Evolutionary conservation across 192 early-diverging fungal genomes (phyloP).

Genomic region (Backusella liffmaniae): DNA sequence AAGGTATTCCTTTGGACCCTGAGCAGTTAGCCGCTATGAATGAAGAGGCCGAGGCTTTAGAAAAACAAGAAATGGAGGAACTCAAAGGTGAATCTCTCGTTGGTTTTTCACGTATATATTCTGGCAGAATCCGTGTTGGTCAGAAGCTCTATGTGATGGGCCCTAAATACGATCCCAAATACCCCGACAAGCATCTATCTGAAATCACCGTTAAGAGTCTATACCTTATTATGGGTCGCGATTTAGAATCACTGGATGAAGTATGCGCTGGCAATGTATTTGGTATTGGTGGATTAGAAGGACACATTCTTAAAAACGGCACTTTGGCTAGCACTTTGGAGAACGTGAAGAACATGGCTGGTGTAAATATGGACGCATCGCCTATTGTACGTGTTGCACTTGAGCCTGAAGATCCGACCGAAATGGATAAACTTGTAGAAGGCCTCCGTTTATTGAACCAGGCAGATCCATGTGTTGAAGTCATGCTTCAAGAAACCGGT

Average conservation of each 20-base stretch:
- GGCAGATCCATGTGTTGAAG: slow-evolving; percentile 93
- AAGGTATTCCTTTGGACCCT: slow-evolving; percentile 15
- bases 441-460: slow-evolving; percentile 92
- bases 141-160: slow-evolving; percentile 86
- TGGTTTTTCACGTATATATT: slow-evolving; percentile 94
- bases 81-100: slow-evolving; percentile 63
- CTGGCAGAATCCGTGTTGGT: slow-evolving; percentile 84
- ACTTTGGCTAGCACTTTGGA: slow-evolving; percentile 74
- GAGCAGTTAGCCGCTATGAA: slow-evolving; percentile 19
- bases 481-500: slow-evolving; percentile 89
- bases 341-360: slow-evolving; percentile 76
- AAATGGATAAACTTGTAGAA: slow-evolving; percentile 82
- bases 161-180: slow-evolving; percentile 85
- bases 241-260: slow-evolving; percentile 75
- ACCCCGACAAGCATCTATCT: slow-evolving; percentile 57
- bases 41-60: slow-evolving; percentile 39
- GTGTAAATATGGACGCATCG: slow-evolving; percentile 59
- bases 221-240: slow-evolving; percentile 97
- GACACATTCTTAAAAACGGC: slow-evolving; percentile 91
- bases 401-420: slow-evolving; percentile 86
- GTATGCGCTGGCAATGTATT: slow-evolving; percentile 97
- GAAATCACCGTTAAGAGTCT: slow-evolving; percentile 76
- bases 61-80: slow-evolving; percentile 40
- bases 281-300: slow-evolving; percentile 88
- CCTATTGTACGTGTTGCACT: slow-evolving; percentile 97